phyloP scores from a whole-genome alignment of 2,329 filamentous ascomycete species.

The Cladorrhinum sp. region DNA sequence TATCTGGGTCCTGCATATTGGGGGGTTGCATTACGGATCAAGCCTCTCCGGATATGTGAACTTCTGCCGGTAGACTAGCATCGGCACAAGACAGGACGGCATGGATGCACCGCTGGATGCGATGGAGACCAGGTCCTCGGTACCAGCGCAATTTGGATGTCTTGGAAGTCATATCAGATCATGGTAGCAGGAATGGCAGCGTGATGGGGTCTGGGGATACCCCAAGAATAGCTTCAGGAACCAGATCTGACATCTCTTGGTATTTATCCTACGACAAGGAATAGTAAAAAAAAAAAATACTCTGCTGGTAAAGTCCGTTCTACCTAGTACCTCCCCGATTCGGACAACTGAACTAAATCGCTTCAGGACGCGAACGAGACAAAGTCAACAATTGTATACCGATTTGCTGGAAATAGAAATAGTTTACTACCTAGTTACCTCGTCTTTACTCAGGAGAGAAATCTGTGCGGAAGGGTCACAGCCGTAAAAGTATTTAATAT shows the following conservation, averaged over 20 bases:
- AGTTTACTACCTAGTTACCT: neutral
- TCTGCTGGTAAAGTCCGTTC: neutral
- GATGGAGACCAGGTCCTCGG: conserved; percentile 3
- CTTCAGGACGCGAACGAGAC: neutral
- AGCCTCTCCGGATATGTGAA: neutral
- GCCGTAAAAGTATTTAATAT: neutral
- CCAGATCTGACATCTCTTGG: neutral
- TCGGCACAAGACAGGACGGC: neutral
- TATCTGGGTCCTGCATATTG: neutral
- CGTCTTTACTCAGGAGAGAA: neutral
- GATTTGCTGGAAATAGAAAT: neutral
- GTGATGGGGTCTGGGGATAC: neutral
- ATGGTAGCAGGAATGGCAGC: neutral
- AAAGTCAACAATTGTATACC: neutral
- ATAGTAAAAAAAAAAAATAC: too few relatives aligned
- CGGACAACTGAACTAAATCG: neutral
- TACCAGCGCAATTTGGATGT: neutral
- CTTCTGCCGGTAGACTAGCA: neutral
- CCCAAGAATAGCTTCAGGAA: neutral
- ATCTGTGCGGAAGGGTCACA: neutral
- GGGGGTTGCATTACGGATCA: neutral
- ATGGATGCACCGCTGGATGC: neutral
- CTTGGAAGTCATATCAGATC: neutral
- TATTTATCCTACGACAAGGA: neutral
- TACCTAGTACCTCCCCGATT: neutral